Base-by-base conservation (phyloP, 495 filamentous ascomycete genomes). In the Schizothecium vesticola region DNA sequence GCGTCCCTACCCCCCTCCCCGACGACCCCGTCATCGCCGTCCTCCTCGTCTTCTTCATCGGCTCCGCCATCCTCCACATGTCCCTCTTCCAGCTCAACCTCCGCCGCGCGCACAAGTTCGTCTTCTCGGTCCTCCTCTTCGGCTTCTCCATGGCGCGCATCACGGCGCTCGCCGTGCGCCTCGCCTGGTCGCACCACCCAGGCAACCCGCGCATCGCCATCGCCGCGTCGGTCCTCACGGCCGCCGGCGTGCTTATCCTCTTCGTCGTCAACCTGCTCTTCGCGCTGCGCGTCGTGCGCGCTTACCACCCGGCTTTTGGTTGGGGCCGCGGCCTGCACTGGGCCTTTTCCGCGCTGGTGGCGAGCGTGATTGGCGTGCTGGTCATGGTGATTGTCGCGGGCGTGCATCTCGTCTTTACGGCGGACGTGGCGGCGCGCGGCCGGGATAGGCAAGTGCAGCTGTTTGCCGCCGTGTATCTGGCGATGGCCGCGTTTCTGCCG, bases 191-290 rank as follows among this genome's bases (percentile, higher is more conserved):
- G 10, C 75, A 70, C 43, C 66, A 82, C 59, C 80, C 74, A 0
- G 66, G 24, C 19, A 83, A 88, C 69, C 67, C 86, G 55, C 72
- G 67, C 55, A 59, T 94, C 12, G 88, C 85, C 3, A 90, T 97
- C 59, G 89, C 92, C 0, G 87, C 93, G 1, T 79, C 85, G 58
- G 84, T 96, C 72, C 87, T 96, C 66, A 86, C 92, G 56, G 82
- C 86, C 16, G 90, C 90, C 0, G 94, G 93, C 31, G 86, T 92
- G 24, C 70, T 96, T 28, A 73, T 97, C 8, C 75, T 96, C 24
- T 94, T 89, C 76, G 76, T 96, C 66, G 77, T 94, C 73, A 95
- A 97, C 76, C 77, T 97, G 22, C 80, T 96, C 65, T 90, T 92
- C 72, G 79, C 89, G 0, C 89, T 93, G 76, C 87, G 94, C 25